Evolutionary conservation across 495 filamentous ascomycete genomes (phyloP), one percentile per base, ranked within the genome.

Genomic region (Melanomma pulvis-pyrius): DNA sequence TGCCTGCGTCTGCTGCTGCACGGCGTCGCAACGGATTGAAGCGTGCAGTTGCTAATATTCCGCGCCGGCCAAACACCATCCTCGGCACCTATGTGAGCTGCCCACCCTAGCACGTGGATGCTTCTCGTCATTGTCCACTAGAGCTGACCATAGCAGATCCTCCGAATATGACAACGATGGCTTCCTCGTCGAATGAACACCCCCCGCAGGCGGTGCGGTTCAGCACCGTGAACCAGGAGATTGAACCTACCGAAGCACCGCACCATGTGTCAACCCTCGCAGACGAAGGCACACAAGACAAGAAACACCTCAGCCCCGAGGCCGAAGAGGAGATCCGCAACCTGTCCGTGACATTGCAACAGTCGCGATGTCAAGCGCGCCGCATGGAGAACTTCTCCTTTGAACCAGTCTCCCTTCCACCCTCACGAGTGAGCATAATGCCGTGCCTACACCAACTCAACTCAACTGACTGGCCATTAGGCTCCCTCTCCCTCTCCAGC

Each of bases 351-450:
- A 86, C 82, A 49, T 76, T 96, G 51, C 88, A 90, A 66, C 84
- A 85, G 63, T 83, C 89, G 21, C 85, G 88, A 72, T 80, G 94
- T 62, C 92, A 96, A 75, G 87, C 90, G 71, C 83, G 85, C 28
- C 86, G 92, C n/a, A 85, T 93, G 77, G 89, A 87, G 65, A 89
- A 92, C 70, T 96, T 91, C 74, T 86, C 86, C 5, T 96, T 92
- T 75, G 92, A 96, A 69, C 87, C 92, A 25, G 83, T 96, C 46
- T 96, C 92, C 39, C 79, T 97, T 34, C 92, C 92, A n/a, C 80
- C 86, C 26, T 96, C 92, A 30, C 86, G 91, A 79, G 92, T 93
- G 86, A 74, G 90, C 84, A 62, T 41, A 13, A 7, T 13, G 24
- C 55, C 32, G 11, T 44, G n/a, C n/a, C 25, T 30, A 30, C 63